Base-by-base conservation (phyloP, 2,329 filamentous ascomycete species). In the Elsinoe arachidis region DNA sequence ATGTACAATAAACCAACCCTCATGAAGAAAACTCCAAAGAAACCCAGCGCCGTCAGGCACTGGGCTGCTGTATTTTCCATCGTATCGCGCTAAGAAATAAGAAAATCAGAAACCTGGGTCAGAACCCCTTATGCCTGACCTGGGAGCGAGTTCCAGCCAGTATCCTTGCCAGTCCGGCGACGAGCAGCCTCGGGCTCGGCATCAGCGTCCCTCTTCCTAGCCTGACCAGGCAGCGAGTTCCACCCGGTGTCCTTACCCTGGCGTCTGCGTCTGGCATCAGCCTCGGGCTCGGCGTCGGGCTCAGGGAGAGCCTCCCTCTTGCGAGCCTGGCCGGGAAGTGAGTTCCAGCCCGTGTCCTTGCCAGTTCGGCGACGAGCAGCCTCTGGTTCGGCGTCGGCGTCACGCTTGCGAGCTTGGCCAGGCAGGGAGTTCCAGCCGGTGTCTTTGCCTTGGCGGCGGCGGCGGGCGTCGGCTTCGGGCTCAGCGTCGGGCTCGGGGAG, bases 281-380 rank as follows among this genome's bases (percentile, higher is more conserved):
- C 19, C 9, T 58, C 56, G n/a, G 57, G 34, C 6, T 55, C 51
- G n/a, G 57, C 57, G 33, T 60, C 58, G 15, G 69, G 64, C 58
- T 67, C 60, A 39, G 66, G 57, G 34, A 64, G 47, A 52, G 63
- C 60, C 56, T 61, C 56, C 59, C 63, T 63, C 67, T 57, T 67
- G 72, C 77, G 79, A 21, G 69, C 61, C 62, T 73, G 67, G 35
- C 75, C 74, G 26, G 67, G 67, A 35, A 68, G 65, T 60, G 69
- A 61, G 38, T 33, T 49, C 44, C 44, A 49, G 44, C 44, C 44
- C 5, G 19, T 33, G 15, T 49, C 44, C 44, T 49, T 49, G 44
- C 38, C 38, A 43, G 38, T 43, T 17, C n/a, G n/a, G n/a, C n/a
- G n/a, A n/a, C n/a, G n/a, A n/a, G n/a, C n/a, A n/a, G n/a, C n/a